phyloP scores from a whole-genome alignment of 805 yeast genomes.

The Starmera caribaea region DNA sequence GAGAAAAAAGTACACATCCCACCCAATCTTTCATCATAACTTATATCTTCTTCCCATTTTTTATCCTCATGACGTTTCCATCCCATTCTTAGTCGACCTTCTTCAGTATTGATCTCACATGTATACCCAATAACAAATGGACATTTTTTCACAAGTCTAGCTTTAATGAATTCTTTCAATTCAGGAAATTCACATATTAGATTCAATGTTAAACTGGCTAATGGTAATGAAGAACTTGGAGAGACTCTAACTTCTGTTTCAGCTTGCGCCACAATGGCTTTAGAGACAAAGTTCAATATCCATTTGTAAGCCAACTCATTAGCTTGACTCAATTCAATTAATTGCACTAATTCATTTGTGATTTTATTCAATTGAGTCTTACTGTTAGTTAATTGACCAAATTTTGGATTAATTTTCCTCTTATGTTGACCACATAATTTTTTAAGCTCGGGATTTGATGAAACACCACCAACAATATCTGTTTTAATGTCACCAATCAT shows the following conservation, averaged over 20 bases:
- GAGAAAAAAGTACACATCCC: slow-evolving; percentile 81
- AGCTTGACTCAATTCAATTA: slow-evolving; percentile 38
- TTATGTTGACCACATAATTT: slow-evolving; percentile 48
- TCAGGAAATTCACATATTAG: slow-evolving; percentile 41
- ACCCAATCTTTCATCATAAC: slow-evolving; percentile 76
- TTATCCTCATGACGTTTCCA: slow-evolving; percentile 49
- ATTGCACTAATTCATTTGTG: slow-evolving; percentile 36
- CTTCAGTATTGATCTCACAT: slow-evolving; percentile 67
- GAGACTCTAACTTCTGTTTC: slow-evolving; percentile 84
- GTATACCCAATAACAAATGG: slow-evolving; percentile 81
- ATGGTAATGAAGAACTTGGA: slow-evolving; percentile 68
- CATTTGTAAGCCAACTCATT: slow-evolving; percentile 52
- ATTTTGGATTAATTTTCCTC: slow-evolving; percentile 74
- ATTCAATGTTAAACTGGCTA: slow-evolving; percentile 55
- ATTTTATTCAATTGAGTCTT: slow-evolving; percentile 45
- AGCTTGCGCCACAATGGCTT: slow-evolving; percentile 82
- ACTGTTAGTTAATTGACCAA: slow-evolving; percentile 85
- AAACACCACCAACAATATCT: slow-evolving; percentile 47
- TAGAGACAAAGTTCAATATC: slow-evolving; percentile 76
- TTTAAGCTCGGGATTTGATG: slow-evolving; percentile 42
- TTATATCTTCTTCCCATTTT: slow-evolving; percentile 44
- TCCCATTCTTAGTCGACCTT: slow-evolving; percentile 80
- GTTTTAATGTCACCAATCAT: slow-evolving; percentile 50
- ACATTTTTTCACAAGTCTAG: slow-evolving; percentile 86
- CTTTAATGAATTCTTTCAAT: slow-evolving; percentile 34